Percentiles rank a stretch among this genome's conserved stretches.
These are phyloP conservation scores for Rhodotorula sp. DNA, from an alignment of 1,284 basidiomycete species.

Conservation along the genomic window DNA sequence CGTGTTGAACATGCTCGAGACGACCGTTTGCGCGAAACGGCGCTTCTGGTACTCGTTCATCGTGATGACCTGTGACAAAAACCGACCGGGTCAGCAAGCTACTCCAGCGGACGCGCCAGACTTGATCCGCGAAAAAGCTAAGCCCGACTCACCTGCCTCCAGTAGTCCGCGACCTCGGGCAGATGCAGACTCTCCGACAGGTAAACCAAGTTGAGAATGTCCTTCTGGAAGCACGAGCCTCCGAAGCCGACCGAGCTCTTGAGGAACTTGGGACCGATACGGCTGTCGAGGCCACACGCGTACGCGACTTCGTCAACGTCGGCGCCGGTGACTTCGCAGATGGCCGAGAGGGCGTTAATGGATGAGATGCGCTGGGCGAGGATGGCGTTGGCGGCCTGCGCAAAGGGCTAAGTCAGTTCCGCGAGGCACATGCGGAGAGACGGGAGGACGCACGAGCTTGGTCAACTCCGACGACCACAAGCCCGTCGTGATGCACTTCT, in stretches of 20 bases:
- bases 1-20: conserved; percentile 79
- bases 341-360: conserved; percentile 95
- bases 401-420: background rate
- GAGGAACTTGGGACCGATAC: conserved; percentile 93
- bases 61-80: conserved; percentile 71
- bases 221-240: conserved; percentile 98
- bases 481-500: conserved; percentile 87
- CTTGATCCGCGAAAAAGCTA: no score
- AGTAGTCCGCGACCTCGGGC: conserved; percentile 97
- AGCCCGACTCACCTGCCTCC: conserved; percentile 55
- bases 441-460: conserved; percentile 62
- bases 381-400: conserved; percentile 89
- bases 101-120: background rate
- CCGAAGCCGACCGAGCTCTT: conserved; percentile 96
- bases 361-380: conserved; percentile 94
- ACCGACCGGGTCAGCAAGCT: background rate
- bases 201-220: conserved; percentile 98
- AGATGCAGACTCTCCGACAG: conserved; percentile 89
- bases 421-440: no score
- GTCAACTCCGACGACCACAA: conserved; percentile 98
- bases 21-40: conserved; percentile 50
- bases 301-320: conserved; percentile 97
- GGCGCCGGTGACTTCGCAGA: conserved; percentile 99
- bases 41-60: conserved; percentile 97
- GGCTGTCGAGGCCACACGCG: conserved; percentile 88